A percentile compares a stretch with the other conserved stretches of the same genome.
Evolutionary conservation across 441 rosid genomes (phyloP).

Genomic region (Brassica balearica): DNA sequence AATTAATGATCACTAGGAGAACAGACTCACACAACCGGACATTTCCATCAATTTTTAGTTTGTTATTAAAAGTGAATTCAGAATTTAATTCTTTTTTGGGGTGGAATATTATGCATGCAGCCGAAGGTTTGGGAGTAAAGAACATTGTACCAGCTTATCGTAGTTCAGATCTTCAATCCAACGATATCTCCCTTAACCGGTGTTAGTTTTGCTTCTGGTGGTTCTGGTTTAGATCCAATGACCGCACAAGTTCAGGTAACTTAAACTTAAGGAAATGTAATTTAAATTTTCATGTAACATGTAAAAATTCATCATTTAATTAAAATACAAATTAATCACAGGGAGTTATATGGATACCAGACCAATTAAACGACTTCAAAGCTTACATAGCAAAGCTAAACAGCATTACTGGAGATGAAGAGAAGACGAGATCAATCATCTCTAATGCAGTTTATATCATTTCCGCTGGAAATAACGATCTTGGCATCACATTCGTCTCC

Average conservation of each 20-base stretch:
- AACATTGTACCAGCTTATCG: constrained; percentile 40
- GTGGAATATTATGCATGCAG: constrained; percentile 28
- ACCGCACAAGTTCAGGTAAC: constrained; percentile 37
- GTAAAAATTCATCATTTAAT: not conserved
- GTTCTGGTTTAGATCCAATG: constrained; percentile 43
- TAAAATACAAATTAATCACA: not conserved
- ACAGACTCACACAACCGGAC: not conserved
- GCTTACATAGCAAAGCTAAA: constrained; percentile 41
- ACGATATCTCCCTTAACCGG: constrained; percentile 43
- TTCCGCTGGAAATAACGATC: constrained; percentile 44
- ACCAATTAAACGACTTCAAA: constrained; percentile 44
- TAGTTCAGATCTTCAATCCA: constrained; percentile 35
- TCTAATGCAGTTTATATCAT: constrained; percentile 35
- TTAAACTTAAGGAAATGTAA: not conserved
- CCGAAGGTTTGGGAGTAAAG: constrained; percentile 44
- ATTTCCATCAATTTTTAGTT: not conserved
- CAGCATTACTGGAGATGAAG: constrained; percentile 38
- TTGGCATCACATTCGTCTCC: constrained; percentile 31
- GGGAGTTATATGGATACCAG: constrained; percentile 41
- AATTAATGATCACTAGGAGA: not conserved
- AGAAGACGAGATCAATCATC: constrained; percentile 38
- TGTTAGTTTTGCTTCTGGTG: constrained; percentile 47
- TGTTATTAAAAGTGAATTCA: not conserved
- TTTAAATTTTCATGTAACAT: not conserved
- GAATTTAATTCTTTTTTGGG: not conserved